A percentile compares a stretch with the other conserved stretches of the same genome.
Conservation (phyloP, 2,329 filamentous ascomycete species). For the Nothophoma quercina region DNA sequence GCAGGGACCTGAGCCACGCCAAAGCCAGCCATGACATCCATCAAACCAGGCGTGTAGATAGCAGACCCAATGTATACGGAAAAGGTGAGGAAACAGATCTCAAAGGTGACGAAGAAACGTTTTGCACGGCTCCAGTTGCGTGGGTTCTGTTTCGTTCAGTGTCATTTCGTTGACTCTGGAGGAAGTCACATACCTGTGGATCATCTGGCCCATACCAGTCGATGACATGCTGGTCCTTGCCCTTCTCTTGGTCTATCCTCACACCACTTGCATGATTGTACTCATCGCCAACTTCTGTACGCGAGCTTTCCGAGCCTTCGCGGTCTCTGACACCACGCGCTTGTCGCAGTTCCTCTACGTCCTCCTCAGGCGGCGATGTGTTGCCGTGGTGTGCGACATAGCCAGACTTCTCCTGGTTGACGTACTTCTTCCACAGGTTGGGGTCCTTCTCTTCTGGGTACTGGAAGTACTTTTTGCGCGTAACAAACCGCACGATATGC, state of each 20-base stretch:
- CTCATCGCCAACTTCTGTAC: slow-evolving; percentile 22
- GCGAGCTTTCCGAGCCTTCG: slow-evolving; percentile 22
- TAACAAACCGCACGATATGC: slow-evolving; percentile 54
- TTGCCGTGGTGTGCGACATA: slow-evolving; percentile 57
- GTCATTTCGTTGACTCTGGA: neutral
- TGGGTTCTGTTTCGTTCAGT: slow-evolving; percentile 49
- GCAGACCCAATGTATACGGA: slow-evolving; percentile 61
- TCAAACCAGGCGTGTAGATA: slow-evolving; percentile 56
- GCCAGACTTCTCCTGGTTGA: slow-evolving; percentile 59
- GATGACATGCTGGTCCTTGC: slow-evolving; percentile 58
- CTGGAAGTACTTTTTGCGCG: slow-evolving; percentile 47
- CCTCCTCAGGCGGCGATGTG: slow-evolving; percentile 46
- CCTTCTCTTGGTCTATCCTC: slow-evolving; percentile 61
- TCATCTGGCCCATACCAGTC: slow-evolving; percentile 61
- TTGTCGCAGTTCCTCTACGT: slow-evolving; percentile 28
- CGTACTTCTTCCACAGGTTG: slow-evolving; percentile 57
- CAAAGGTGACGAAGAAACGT: slow-evolving; percentile 55
- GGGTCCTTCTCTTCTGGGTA: slow-evolving; percentile 59
- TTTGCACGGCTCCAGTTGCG: slow-evolving; percentile 56
- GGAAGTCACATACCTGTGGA: slow-evolving; percentile 38
- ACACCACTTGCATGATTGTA: slow-evolving; percentile 50
- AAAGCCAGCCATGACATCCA: slow-evolving; percentile 61
- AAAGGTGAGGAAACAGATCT: slow-evolving; percentile 60
- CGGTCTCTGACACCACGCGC: slow-evolving; percentile 20
- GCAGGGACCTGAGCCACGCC: slow-evolving; percentile 58